Conservation (phyloP, 768 basidiomycete genomes). For the Pisolithus tinctorius region DNA sequence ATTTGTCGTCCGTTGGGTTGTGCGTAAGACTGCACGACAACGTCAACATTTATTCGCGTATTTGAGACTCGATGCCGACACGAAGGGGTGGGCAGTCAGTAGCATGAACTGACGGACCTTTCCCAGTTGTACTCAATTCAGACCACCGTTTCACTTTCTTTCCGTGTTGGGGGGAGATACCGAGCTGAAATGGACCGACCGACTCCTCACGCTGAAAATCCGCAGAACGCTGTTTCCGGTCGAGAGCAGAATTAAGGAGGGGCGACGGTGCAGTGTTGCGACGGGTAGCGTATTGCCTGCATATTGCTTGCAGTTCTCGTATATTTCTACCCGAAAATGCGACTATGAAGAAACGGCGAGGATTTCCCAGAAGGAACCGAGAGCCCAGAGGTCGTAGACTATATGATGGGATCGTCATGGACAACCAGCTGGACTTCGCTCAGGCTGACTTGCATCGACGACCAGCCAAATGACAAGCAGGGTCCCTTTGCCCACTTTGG, state of each 20-base stretch:
- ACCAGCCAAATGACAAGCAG: no score
- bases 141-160: slow-evolving; percentile 70
- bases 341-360: not conserved
- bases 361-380: not conserved
- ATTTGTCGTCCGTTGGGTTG: slow-evolving; percentile 47
- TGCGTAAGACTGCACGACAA: slow-evolving; percentile 37
- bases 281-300: slow-evolving; percentile 41
- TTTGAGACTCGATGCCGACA: not conserved
- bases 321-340: not conserved
- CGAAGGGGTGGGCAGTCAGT: not conserved
- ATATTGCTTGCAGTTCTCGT: not conserved
- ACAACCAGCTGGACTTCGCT: no score
- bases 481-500: no score
- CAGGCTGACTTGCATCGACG: no score
- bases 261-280: slow-evolving; percentile 40
- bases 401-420: not conserved
- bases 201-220: slow-evolving; percentile 43
- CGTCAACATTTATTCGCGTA: not conserved
- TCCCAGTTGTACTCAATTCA: slow-evolving; percentile 67
- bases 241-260: slow-evolving; percentile 57
- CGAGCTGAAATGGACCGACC: slow-evolving; percentile 75
- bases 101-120: slow-evolving; percentile 42
- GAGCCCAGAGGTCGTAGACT: not conserved
- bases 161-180: slow-evolving; percentile 50
- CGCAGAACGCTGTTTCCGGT: slow-evolving; percentile 42